Evolutionary conservation across 2,329 filamentous ascomycete species (phyloP).

Genomic region (Ophiocordyceps camponoti-floridani): DNA sequence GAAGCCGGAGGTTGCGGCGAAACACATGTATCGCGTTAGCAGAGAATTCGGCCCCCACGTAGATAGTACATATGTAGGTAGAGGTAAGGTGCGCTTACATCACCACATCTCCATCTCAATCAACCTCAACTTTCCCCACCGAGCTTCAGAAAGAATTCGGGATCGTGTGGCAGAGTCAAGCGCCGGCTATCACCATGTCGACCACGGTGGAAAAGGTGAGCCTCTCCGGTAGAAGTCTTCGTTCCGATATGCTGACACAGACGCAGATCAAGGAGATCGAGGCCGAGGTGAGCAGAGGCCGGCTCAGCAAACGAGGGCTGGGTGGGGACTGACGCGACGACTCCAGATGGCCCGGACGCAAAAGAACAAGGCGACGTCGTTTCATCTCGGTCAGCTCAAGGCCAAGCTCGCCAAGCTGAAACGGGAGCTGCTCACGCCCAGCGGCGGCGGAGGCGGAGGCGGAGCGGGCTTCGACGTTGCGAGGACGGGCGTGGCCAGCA

Average conservation of each 20-base stretch:
- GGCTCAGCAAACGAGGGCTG: neutral
- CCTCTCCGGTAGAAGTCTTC: constrained; percentile 1
- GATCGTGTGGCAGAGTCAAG: no score
- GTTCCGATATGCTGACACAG: neutral
- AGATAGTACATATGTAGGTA: no score
- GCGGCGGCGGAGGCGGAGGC: constrained; percentile 66
- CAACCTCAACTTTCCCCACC: no score
- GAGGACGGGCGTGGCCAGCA: constrained; percentile 87
- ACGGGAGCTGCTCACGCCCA: constrained; percentile 80
- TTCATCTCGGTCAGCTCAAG: constrained; percentile 89
- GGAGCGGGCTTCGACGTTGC: constrained; percentile 92
- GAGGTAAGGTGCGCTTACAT: no score
- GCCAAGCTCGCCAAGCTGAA: constrained; percentile 97
- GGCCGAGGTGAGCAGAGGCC: constrained; percentile 56
- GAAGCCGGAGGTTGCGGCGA: no score
- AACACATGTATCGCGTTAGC: no score
- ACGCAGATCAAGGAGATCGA: constrained; percentile 87
- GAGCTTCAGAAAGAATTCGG: no score
- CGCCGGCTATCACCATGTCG: constrained; percentile 48
- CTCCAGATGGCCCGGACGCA: constrained; percentile 81
- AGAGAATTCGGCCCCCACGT: no score
- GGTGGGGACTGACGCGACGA: neutral
- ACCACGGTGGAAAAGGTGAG: constrained; percentile 91
- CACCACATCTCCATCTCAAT: no score
- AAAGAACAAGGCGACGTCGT: constrained; percentile 93